Percentiles rank a stretch among this genome's conserved stretches.
Evolutionary conservation across 345 rosid genomes (phyloP).

Genomic region (Turnera subulata): DNA sequence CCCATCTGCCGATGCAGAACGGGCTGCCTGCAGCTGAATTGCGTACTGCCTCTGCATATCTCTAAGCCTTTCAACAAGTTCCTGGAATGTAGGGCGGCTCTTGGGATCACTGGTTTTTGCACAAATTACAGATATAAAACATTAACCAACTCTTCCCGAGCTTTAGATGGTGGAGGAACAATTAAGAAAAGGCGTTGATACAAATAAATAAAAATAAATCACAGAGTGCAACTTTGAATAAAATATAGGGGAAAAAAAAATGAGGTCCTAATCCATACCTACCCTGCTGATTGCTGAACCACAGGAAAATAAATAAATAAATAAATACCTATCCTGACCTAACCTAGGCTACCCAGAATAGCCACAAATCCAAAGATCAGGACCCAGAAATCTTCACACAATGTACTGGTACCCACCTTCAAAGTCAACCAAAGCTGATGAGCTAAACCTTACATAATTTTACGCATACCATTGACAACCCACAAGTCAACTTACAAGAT

Average conservation of each 20-base stretch:
- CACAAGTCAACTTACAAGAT: background rate
- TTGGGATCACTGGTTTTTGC: slow-evolving; percentile 60
- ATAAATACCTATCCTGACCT: background rate
- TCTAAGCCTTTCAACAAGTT: slow-evolving; percentile 70
- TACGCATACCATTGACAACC: background rate
- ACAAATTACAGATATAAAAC: slow-evolving; percentile 8
- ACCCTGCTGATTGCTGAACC: too few relatives aligned
- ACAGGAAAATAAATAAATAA: too few relatives aligned
- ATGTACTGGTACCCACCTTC: background rate
- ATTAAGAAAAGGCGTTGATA: background rate
- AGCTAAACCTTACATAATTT: background rate
- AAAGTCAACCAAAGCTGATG: slow-evolving; percentile 7
- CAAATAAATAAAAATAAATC: too few relatives aligned
- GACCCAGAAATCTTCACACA: background rate
- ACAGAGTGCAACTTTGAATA: too few relatives aligned
- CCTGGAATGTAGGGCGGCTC: slow-evolving; percentile 79
- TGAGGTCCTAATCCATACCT: slow-evolving; percentile 6
- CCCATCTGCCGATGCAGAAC: slow-evolving; percentile 40
- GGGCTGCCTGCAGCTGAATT: slow-evolving; percentile 65
- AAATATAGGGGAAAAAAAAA: too few relatives aligned
- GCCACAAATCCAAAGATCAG: background rate
- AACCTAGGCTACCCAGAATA: background rate
- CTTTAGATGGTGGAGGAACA: background rate
- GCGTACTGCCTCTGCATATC: slow-evolving; percentile 69
- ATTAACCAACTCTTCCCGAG: slow-evolving; percentile 4